phyloP scores from a whole-genome alignment of 2,329 filamentous ascomycete species.

The Beauveria sp. region DNA sequence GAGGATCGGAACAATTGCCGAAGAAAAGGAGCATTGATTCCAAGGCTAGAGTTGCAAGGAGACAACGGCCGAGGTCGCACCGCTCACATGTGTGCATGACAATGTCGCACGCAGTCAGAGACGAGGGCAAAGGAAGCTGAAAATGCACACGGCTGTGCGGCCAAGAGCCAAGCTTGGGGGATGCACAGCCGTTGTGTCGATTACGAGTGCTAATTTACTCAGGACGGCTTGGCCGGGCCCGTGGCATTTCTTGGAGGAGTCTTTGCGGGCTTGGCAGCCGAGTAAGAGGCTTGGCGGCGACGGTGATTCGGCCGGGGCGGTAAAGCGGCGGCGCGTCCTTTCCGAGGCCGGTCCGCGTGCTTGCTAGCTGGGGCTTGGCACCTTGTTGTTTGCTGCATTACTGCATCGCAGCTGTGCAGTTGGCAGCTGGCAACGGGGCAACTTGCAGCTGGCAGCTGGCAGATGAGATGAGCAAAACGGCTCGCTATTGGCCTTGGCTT shows the following conservation, averaged over 20 bases:
- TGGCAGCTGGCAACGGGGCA: neutral
- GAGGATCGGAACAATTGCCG: too few species aligned
- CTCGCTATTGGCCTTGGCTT: neutral
- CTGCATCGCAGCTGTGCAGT: neutral
- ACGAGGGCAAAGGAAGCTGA: too few species aligned
- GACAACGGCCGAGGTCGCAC: too few species aligned
- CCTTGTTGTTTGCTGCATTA: too few species aligned
- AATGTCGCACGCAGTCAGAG: too few species aligned
- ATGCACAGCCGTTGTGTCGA: neutral
- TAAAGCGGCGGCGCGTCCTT: slow-evolving; percentile 7
- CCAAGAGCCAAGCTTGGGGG: neutral
- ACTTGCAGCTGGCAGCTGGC: neutral
- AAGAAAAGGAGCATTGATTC: too few species aligned
- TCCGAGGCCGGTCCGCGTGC: neutral
- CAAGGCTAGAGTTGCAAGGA: too few species aligned
- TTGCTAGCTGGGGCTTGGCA: slow-evolving; percentile 2
- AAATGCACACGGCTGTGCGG: neutral
- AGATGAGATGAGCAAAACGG: neutral
- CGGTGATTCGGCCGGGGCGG: slow-evolving; percentile 3
- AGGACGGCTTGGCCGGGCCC: neutral
- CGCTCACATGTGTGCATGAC: too few species aligned
- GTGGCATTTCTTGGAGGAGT: neutral
- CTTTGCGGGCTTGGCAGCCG: slow-evolving; percentile 10
- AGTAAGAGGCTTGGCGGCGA: slow-evolving; percentile 8
- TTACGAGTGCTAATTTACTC: neutral